Evolutionary conservation across 2,329 filamentous ascomycete species (phyloP).

Genomic region (Hymenotorrendiella dingleyae): DNA sequence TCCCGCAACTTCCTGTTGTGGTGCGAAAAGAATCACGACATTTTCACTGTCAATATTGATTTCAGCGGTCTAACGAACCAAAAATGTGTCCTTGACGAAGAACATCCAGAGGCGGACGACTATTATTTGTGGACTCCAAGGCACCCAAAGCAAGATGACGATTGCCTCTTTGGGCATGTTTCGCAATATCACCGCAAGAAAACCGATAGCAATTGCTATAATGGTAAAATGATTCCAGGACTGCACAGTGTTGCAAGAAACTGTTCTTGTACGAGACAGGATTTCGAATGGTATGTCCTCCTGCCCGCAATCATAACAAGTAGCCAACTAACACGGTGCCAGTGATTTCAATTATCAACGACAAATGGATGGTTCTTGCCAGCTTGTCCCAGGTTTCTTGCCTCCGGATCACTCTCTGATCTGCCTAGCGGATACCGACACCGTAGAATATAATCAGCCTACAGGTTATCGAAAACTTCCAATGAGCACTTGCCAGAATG

Average conservation of each 20-base stretch:
- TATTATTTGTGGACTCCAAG: constrained; percentile 84
- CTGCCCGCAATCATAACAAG: not conserved
- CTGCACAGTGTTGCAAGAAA: constrained; percentile 66
- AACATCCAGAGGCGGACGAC: constrained; percentile 55
- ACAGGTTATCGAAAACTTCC: constrained; percentile 88
- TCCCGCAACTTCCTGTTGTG: constrained; percentile 90
- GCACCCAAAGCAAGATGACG: constrained; percentile 70
- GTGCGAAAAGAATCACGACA: constrained; percentile 55
- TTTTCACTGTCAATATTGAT: constrained; percentile 78
- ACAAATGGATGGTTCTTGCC: constrained; percentile 69
- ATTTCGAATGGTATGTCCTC: constrained; percentile 80
- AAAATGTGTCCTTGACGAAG: constrained; percentile 63
- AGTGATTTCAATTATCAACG: constrained; percentile 94
- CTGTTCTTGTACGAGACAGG: constrained; percentile 75
- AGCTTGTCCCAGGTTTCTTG: constrained; percentile 65
- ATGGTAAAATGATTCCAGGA: constrained; percentile 64
- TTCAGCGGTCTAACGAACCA: constrained; percentile 75
- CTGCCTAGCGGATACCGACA: constrained; percentile 59
- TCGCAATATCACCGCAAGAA: constrained; percentile 90
- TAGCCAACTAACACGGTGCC: constrained; percentile 14
- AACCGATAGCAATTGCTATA: constrained; percentile 71
- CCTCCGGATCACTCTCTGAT: constrained; percentile 54
- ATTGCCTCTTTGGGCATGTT: constrained; percentile 89
- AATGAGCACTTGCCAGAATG: constrained; percentile 78
- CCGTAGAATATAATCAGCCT: constrained; percentile 73